Evolutionary conservation across 2,329 filamentous ascomycete genomes (phyloP).

Genomic region (Colletotrichum melonis): DNA sequence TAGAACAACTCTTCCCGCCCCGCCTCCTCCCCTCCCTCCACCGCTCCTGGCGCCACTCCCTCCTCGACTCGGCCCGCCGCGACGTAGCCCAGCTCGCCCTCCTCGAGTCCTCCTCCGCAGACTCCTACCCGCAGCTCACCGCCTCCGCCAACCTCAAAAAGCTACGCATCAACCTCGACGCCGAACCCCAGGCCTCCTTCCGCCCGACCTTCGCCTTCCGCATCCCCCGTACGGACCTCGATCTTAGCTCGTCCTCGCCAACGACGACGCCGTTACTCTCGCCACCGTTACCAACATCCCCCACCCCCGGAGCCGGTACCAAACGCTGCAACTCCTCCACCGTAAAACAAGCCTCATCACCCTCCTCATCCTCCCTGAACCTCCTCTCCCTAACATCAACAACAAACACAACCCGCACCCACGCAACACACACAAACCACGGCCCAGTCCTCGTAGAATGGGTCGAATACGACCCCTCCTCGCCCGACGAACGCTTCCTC

Average conservation of each 20-base stretch:
- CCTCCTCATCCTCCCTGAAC: neutral
- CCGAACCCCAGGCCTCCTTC: conserved; percentile 45
- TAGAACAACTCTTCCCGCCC: conserved; percentile 58
- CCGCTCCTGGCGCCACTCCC: conserved; percentile 58
- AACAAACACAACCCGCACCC: conserved; percentile 26
- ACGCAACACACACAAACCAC: conserved; percentile 46
- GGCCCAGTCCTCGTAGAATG: conserved; percentile 56
- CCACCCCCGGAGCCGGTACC: too few species aligned
- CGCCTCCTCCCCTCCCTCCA: conserved; percentile 54
- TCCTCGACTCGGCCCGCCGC: conserved; percentile 56
- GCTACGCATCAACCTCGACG: conserved; percentile 59
- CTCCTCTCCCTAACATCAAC: neutral
- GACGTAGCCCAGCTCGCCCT: conserved; percentile 54
- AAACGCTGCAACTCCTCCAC: neutral
- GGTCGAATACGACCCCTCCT: conserved; percentile 57
- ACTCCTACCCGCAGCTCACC: conserved; percentile 55
- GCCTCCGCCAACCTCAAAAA: conserved; percentile 57
- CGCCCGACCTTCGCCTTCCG: conserved; percentile 37
- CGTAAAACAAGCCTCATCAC: neutral
- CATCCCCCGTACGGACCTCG: conserved; percentile 48
- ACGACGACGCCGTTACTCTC: neutral
- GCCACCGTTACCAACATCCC: neutral
- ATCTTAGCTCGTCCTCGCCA: conserved; percentile 20
- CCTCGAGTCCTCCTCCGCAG: conserved; percentile 54
- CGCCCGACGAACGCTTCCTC: conserved; percentile 53